A percentile compares a stretch with the other conserved stretches of the same genome.
phyloP scores from a whole-genome alignment of 1,284 basidiomycete species.

The Chiua sp. region DNA sequence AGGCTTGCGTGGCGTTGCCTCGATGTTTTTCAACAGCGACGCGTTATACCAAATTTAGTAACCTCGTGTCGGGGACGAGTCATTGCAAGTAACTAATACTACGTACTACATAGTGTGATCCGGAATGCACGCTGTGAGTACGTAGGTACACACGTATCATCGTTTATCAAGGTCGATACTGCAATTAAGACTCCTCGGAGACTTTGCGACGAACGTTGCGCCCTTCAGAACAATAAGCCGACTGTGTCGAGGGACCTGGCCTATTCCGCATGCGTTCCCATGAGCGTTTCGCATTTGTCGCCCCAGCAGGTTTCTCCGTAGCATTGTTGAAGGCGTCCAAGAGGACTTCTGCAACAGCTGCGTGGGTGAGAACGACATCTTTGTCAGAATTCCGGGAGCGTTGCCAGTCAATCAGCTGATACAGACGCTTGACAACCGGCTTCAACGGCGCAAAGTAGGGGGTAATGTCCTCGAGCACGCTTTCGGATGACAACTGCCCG shows the following conservation, averaged over 20 bases:
- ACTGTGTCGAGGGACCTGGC: background rate
- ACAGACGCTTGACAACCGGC: background rate
- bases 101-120: too few relatives aligned
- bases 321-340: background rate
- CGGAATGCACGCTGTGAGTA: too few relatives aligned
- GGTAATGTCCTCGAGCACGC: too few relatives aligned
- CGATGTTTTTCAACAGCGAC: too few relatives aligned
- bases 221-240: background rate
- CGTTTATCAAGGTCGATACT: too few relatives aligned
- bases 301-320: background rate
- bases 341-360: background rate
- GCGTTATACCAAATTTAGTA: too few relatives aligned
- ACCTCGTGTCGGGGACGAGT: too few relatives aligned
- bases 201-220: background rate
- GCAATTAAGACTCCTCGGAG: too few relatives aligned
- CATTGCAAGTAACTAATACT: too few relatives aligned
- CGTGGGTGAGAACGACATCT: background rate
- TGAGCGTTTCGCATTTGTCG: background rate
- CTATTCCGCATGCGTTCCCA: background rate
- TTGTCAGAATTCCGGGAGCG: background rate
- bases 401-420: background rate
- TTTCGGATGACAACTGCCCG: too few relatives aligned
- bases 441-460: background rate
- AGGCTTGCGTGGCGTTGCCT: too few relatives aligned
- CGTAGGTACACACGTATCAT: too few relatives aligned